These are phyloP conservation scores for Moricandia moricandioides DNA, from an alignment of 345 rosid species.

Conservation along the genomic window DNA sequence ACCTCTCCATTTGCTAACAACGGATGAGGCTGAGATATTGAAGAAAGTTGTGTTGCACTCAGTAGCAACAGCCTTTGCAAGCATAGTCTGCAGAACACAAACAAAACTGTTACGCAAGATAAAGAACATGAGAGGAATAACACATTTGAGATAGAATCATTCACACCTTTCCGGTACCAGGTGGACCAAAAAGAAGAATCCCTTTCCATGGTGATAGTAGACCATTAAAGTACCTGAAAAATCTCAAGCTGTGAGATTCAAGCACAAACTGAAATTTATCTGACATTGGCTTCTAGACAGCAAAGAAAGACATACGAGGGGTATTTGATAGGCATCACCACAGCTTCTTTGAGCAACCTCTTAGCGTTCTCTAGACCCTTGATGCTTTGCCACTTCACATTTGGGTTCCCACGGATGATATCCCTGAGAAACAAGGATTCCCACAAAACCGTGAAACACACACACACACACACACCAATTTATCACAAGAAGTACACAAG, in stretches of 20 bases:
- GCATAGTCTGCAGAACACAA: constrained; percentile 70
- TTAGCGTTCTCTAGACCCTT: constrained; percentile 90
- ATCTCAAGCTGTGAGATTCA: neutral
- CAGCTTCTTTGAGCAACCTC: constrained; percentile 91
- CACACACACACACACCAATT: constrained; percentile 6
- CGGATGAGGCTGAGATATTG: constrained; percentile 96
- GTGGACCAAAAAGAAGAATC: constrained; percentile 97
- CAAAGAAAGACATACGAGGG: constrained; percentile 60
- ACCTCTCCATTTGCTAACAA: constrained; percentile 97
- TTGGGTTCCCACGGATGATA: constrained; percentile 87
- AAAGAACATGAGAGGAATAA: neutral
- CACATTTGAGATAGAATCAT: neutral
- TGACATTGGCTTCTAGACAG: neutral
- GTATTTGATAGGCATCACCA: constrained; percentile 98
- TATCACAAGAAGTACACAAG: neutral
- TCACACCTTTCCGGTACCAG: constrained; percentile 95
- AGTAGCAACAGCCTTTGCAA: constrained; percentile 99
- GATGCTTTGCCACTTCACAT: constrained; percentile 93
- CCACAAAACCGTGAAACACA: neutral
- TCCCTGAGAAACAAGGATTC: constrained; percentile 50
- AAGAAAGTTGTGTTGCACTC: constrained; percentile 98
- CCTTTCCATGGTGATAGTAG: constrained; percentile 99
- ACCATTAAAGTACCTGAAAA: constrained; percentile 84
- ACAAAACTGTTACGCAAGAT: neutral
- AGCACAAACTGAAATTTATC: neutral